Conservation (phyloP, 2,329 filamentous ascomycete genomes). For the Monilinia vaccinii-corymbosi region DNA sequence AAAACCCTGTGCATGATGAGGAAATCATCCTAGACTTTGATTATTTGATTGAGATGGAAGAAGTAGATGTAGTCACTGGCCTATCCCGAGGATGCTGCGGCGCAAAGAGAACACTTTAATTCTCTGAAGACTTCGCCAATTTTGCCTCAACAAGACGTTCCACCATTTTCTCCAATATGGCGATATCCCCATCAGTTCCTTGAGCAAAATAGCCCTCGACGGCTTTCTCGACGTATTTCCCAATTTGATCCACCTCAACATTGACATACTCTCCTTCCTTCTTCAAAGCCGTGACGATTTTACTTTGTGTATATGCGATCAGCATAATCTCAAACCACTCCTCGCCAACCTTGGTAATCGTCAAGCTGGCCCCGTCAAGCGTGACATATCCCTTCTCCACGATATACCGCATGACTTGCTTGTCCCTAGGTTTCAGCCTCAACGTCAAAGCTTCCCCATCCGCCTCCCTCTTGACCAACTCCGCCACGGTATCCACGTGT, state of each 20-base stretch:
- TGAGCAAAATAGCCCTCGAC: conserved; percentile 69
- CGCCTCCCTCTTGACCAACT: conserved; percentile 59
- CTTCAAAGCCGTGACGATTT: conserved; percentile 49
- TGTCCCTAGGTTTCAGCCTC: conserved; percentile 64
- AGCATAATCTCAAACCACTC: conserved; percentile 96
- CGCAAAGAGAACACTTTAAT: background rate
- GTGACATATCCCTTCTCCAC: conserved; percentile 96
- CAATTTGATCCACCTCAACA: conserved; percentile 39
- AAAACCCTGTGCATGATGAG: background rate
- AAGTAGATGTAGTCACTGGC: background rate
- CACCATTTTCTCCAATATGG: conserved; percentile 63
- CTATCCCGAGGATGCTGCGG: background rate
- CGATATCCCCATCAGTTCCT: conserved; percentile 41
- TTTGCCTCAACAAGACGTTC: conserved; percentile 66
- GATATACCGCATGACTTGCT: conserved; percentile 69
- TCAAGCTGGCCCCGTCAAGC: conserved; percentile 89
- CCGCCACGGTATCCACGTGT: conserved; percentile 85
- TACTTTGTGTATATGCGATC: conserved; percentile 92
- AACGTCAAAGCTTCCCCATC: conserved; percentile 91
- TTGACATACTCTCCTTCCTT: conserved; percentile 30
- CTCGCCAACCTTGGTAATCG: conserved; percentile 73
- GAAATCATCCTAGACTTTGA: background rate
- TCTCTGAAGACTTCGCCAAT: conserved; percentile 30
- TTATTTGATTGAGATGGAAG: background rate
- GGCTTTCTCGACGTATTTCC: conserved; percentile 84